Evolutionary conservation across 2,329 filamentous ascomycete genomes (phyloP), one percentile per base, ranked within the genome.

Genomic region (Fusarium albosuccineum): DNA sequence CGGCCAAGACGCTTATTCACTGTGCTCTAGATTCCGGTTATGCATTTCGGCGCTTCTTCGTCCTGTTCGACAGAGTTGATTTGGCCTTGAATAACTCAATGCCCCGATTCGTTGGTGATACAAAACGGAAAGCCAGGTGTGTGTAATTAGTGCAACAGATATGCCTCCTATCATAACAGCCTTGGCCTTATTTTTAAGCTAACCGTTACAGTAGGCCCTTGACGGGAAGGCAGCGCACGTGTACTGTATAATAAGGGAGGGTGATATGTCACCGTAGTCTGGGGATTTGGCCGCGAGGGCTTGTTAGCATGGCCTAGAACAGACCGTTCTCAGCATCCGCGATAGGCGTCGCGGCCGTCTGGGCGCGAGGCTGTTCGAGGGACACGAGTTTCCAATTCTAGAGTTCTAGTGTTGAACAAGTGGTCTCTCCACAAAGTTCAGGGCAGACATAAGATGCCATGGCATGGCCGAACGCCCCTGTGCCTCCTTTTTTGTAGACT

Each of bases 11-110:
- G 26, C 16, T 30, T 9, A 13, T 22, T 22, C 26, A 13, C 29
- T 45, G 45, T n/a, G 40, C 40, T 60, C 58, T 58, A 36, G 46
- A 53, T 41, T 44, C 33, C 44, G 16, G 13, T 50, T 36, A 30
- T 55, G 41, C 44, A 41, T 49, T 26, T 44, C n/a, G 16, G 17
- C 34, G 16, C 34, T 29, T 40, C 34, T 29, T 30, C 49, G 16
- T 34, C 45, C 37, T 36, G 9, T 30, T 33, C 14, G 58, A 34
- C 44, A 36, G 39, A 34, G 46, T 26, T 36, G 36, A 26, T 37
- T 33, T 39, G 14, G 6, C 22, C 17, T 33, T 6, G 27, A 36
- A 26, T 29, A 41, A 58, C 46, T 16, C 17, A 22, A 22, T 22
- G 22, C 22, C 22, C 22, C 22, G 22, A 22, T 22, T 33, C 11